Percentiles rank a stretch among this genome's conserved stretches.
These are phyloP conservation scores for Colletotrichum somersetense DNA, from an alignment of 2,329 filamentous ascomycete species.

Conservation along the genomic window DNA sequence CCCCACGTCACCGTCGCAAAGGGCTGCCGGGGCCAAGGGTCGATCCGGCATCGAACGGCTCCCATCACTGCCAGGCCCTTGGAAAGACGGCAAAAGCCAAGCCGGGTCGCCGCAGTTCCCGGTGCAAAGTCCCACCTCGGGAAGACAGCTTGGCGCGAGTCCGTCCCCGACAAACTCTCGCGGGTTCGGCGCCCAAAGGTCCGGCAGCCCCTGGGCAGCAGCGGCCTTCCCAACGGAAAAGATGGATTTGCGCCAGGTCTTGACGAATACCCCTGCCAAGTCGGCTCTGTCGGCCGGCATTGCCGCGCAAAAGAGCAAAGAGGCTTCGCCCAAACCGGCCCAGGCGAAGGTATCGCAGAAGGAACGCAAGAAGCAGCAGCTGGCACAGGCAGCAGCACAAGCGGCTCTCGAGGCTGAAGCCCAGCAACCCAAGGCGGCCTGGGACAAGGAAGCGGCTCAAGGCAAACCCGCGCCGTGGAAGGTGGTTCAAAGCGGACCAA, in stretches of 20 bases:
- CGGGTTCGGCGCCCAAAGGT: conserved; percentile 29
- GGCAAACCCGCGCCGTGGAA: conserved; percentile 75
- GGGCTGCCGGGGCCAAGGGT: conserved; percentile 16
- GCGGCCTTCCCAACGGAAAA: conserved; percentile 69
- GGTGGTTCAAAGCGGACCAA: conserved; percentile 61
- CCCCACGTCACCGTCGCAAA: conserved; percentile 28
- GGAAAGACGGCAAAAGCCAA: conserved; percentile 53
- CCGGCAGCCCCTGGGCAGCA: conserved; percentile 63
- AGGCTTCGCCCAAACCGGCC: conserved; percentile 52
- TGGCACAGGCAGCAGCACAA: conserved; percentile 68
- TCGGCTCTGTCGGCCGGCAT: conserved; percentile 68
- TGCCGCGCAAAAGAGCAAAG: conserved; percentile 62
- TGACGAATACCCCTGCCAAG: conserved; percentile 69
- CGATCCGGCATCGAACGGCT: conserved; percentile 37
- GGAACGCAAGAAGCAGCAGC: conserved; percentile 87
- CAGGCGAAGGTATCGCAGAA: conserved; percentile 85
- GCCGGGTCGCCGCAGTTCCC: conserved; percentile 21
- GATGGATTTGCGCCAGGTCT: conserved; percentile 81
- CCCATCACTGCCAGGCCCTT: conserved; percentile 51
- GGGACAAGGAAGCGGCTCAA: conserved; percentile 58
- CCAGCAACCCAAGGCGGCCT: conserved; percentile 55
- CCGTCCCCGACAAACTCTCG: conserved; percentile 31
- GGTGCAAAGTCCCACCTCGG: conserved; percentile 13
- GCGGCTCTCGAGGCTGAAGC: conserved; percentile 54
- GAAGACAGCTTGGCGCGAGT: conserved; percentile 10